These are phyloP conservation scores for Aegle marmelos DNA, from an alignment of 345 rosid genomes.

Conservation along the genomic window DNA sequence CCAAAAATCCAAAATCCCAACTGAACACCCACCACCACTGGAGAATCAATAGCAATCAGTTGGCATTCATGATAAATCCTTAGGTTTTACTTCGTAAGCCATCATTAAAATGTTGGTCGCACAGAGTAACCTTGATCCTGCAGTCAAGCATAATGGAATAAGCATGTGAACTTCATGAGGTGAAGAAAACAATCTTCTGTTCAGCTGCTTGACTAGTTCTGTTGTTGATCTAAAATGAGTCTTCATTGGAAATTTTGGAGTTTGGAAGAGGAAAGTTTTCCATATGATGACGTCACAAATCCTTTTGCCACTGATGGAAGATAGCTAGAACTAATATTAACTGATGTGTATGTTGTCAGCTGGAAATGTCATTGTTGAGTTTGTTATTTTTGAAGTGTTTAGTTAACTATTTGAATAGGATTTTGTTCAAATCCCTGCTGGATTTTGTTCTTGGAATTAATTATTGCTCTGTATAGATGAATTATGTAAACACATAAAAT, in stretches of 20 bases:
- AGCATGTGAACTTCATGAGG: not conserved
- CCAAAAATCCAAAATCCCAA: not conserved
- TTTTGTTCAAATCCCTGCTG: not conserved
- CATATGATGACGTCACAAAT: not conserved
- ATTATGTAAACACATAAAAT: not conserved
- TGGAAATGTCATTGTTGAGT: not conserved
- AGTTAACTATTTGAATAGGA: not conserved
- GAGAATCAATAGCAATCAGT: not conserved
- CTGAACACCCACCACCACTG: not conserved
- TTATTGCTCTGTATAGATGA: not conserved
- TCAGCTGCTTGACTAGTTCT: not conserved
- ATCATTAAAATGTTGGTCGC: not conserved
- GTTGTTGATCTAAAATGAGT: not conserved
- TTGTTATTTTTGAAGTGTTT: not conserved
- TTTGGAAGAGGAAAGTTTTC: not conserved
- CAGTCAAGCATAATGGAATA: not conserved
- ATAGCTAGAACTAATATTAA: not conserved
- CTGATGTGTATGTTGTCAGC: not conserved
- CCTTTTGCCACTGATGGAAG: not conserved
- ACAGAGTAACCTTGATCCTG: not conserved
- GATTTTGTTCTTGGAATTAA: not conserved
- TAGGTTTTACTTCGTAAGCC: not conserved
- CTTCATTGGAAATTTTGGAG: not conserved
- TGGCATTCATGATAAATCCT: not conserved
- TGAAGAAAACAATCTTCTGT: not conserved